Conservation (phyloP, 805 yeast species). For the Diddensiella santjacobensis region DNA sequence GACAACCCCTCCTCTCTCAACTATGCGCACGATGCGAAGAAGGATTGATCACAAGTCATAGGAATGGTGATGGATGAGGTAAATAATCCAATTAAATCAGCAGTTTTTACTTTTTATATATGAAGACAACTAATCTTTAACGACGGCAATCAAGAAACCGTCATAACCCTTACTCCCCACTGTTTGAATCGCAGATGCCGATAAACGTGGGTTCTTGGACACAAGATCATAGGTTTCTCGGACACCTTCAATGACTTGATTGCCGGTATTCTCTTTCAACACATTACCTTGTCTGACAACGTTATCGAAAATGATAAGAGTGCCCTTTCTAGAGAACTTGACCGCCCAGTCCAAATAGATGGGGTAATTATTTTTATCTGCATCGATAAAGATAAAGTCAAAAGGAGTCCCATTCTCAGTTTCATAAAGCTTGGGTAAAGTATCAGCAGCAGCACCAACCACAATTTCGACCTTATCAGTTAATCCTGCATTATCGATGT, state of each 20-base stretch:
- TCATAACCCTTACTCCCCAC: conserved; percentile 15
- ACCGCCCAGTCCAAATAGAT: conserved; percentile 17
- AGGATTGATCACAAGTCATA: too few species aligned
- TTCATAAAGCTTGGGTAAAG: conserved; percentile 11
- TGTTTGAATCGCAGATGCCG: conserved; percentile 16
- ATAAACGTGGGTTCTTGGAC: conserved; percentile 11
- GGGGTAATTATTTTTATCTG: conserved; percentile 15
- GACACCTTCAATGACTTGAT: conserved; percentile 6
- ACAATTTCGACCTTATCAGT: conserved; percentile 17
- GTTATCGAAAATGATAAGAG: conserved; percentile 16
- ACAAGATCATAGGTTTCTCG: conserved; percentile 9
- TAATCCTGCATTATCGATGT: conserved; percentile 17
- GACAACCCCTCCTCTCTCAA: too few species aligned
- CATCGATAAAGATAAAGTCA: conserved; percentile 18
- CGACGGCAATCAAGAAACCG: conserved; percentile 17
- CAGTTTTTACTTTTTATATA: too few species aligned
- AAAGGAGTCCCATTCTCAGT: conserved; percentile 4
- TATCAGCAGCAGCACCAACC: conserved; percentile 18
- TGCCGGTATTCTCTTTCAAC: background rate
- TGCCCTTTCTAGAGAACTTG: conserved; percentile 10
- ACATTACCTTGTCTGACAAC: conserved; percentile 13
- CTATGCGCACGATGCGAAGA: too few species aligned
- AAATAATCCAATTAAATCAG: too few species aligned
- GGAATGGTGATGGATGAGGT: too few species aligned
- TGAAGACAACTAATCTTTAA: too few species aligned